These are phyloP conservation scores for Closterium sp. DNA, from an alignment of 139 green algal genomes.

Conservation along the genomic window DNA sequence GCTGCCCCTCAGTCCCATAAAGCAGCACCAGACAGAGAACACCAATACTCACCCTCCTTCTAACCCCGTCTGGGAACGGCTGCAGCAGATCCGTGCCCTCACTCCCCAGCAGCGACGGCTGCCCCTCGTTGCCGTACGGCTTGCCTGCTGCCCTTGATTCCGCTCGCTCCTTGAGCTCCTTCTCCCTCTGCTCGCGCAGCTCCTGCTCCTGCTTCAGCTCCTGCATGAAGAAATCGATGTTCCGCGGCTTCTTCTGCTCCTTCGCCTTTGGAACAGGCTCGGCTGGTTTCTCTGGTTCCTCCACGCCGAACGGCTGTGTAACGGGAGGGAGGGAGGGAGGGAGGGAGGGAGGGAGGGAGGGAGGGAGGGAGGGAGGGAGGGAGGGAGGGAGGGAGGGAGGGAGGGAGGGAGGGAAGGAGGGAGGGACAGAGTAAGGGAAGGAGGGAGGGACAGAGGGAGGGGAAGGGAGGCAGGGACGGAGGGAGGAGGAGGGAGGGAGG, in stretches of 20 bases:
- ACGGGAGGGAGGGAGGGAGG: neutral
- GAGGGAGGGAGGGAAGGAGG: too few relatives aligned
- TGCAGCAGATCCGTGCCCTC: conserved; percentile 30
- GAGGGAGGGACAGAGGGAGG: too few relatives aligned
- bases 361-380: too few relatives aligned
- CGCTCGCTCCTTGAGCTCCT: conserved; percentile 33
- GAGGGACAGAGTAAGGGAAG: too few relatives aligned
- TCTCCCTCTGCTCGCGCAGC: conserved; percentile 61
- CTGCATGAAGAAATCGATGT: conserved; percentile 90
- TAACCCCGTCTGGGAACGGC: neutral
- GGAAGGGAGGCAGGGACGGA: neutral
- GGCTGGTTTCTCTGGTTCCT: neutral
- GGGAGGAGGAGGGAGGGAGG: neutral
- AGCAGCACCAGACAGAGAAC: neutral
- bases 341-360: too few relatives aligned
- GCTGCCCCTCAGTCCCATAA: neutral
- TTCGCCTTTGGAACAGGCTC: neutral
- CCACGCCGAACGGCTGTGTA: neutral
- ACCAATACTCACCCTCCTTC: neutral
- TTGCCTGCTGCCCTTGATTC: conserved; percentile 16
- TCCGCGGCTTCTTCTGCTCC: conserved; percentile 41
- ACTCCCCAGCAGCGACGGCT: neutral
- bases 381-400: too few relatives aligned
- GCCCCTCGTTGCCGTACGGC: neutral
- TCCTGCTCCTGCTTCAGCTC: conserved; percentile 88